Evolutionary conservation across 257 asterid genomes (phyloP).

Genomic region (Gentiana dahurica): DNA sequence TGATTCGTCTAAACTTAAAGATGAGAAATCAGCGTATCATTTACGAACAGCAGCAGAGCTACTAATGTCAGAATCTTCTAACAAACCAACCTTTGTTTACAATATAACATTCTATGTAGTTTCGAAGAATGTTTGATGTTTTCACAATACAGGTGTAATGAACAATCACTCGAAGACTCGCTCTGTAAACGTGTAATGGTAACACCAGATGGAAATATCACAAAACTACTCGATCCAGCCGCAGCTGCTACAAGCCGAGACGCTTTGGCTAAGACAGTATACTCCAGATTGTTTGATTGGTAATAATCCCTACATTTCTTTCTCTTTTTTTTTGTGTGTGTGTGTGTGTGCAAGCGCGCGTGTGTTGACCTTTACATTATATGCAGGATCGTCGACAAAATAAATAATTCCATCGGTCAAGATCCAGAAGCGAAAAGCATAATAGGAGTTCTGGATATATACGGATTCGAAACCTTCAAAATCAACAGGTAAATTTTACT

Average conservation of each 20-base stretch:
- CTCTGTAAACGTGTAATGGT: conserved; percentile 89
- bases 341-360: no score
- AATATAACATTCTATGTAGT: conserved; percentile 2
- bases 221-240: conserved; percentile 80
- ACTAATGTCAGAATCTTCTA: conserved; percentile 44
- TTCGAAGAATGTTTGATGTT: conserved; percentile 5
- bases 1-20: conserved; percentile 75
- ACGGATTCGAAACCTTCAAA: conserved; percentile 95
- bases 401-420: conserved; percentile 85
- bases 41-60: conserved; percentile 86
- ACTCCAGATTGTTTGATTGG: conserved; percentile 97
- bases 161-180: conserved; percentile 69
- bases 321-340: no score
- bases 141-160: conserved; percentile 48
- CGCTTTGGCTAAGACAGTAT: conserved; percentile 84
- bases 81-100: conserved; percentile 1
- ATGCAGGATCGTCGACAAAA: conserved; percentile 92
- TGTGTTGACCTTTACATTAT: not conserved
- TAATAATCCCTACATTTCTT: not conserved
- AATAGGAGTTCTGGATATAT: conserved; percentile 90
- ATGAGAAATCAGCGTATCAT: conserved; percentile 59
- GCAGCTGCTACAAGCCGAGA: conserved; percentile 92
- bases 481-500: conserved; percentile 53
- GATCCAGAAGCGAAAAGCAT: conserved; percentile 81
- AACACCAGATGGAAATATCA: conserved; percentile 92